Conservation (phyloP, 805 yeast genomes). For the Wickerhamia fluorescens region DNA sequence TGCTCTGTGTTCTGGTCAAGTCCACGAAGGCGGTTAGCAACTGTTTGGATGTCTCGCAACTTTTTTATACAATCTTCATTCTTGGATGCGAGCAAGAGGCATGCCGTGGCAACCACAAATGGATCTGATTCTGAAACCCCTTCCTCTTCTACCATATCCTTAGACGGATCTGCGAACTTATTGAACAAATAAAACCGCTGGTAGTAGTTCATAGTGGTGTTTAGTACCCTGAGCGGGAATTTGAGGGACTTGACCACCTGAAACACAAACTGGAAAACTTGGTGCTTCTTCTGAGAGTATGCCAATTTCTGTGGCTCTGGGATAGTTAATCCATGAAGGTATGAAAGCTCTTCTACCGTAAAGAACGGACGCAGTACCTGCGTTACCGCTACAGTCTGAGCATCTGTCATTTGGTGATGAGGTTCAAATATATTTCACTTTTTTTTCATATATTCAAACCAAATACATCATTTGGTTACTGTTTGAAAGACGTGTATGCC, state of each 20-base stretch:
- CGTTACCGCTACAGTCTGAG: slow-evolving; percentile 8
- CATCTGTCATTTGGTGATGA: slow-evolving; percentile 3
- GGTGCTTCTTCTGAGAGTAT: slow-evolving; percentile 46
- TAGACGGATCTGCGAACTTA: slow-evolving; percentile 35
- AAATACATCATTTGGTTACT: too few species aligned
- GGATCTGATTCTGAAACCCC: slow-evolving; percentile 35
- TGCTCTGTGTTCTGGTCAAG: slow-evolving; percentile 27
- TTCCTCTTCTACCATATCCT: slow-evolving; percentile 14
- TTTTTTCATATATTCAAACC: too few species aligned
- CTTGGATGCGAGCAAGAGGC: slow-evolving; percentile 66
- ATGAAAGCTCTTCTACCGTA: slow-evolving; percentile 45
- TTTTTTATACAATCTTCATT: slow-evolving; percentile 82
- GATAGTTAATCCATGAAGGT: slow-evolving; percentile 46
- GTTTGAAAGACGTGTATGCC: too few species aligned
- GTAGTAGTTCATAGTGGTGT: slow-evolving; percentile 63
- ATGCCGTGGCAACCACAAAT: slow-evolving; percentile 59
- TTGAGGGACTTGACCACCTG: slow-evolving; percentile 47
- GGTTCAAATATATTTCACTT: too few species aligned
- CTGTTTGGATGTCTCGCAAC: slow-evolving; percentile 51
- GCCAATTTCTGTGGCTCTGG: slow-evolving; percentile 37
- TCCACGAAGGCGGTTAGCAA: slow-evolving; percentile 37
- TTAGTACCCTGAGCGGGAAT: slow-evolving; percentile 64
- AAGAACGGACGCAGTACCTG: slow-evolving; percentile 58
- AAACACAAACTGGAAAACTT: slow-evolving; percentile 47
- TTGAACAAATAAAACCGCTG: slow-evolving; percentile 68